These are phyloP conservation scores for Tricholoma bakamatsutake DNA, from an alignment of 768 basidiomycete genomes.

Conservation along the genomic window DNA sequence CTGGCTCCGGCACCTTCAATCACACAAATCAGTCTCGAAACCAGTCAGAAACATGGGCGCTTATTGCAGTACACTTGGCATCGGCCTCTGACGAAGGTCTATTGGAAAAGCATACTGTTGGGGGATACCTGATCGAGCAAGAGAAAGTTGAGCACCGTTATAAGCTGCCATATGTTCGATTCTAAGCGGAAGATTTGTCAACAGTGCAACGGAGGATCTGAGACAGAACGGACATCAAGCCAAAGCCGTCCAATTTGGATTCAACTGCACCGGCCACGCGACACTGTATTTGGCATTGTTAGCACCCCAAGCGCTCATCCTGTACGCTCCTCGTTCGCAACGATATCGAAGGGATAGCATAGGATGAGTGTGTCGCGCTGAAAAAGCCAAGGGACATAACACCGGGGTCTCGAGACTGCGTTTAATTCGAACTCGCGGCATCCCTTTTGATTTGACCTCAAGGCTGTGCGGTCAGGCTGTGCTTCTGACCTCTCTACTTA, in stretches of 20 bases:
- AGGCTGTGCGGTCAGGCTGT: constrained; percentile 1
- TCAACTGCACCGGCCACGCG: not conserved
- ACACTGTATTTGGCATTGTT: constrained; percentile 16
- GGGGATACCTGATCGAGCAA: constrained; percentile 13
- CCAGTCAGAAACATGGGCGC: constrained; percentile 2
- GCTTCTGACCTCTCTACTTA: not conserved
- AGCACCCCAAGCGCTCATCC: constrained; percentile 6
- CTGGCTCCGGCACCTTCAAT: constrained; percentile 65
- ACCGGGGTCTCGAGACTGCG: not conserved
- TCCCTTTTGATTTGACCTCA: not conserved
- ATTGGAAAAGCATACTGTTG: constrained; percentile 7
- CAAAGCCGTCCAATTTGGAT: constrained; percentile 3
- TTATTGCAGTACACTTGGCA: constrained; percentile 15
- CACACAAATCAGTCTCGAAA: not conserved
- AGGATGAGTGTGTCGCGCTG: too few species aligned
- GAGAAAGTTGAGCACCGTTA: not conserved
- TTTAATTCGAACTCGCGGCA: not conserved
- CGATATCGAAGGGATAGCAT: not conserved
- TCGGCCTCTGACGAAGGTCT: constrained; percentile 12
- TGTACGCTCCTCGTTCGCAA: not conserved
- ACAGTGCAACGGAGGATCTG: constrained; percentile 6
- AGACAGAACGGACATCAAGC: constrained; percentile 15
- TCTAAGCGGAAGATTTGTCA: not conserved
- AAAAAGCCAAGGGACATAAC: not conserved
- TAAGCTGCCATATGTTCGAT: constrained; percentile 8